Conservation (phyloP, 2,329 filamentous ascomycete genomes). For the Pseudonectria buxi region DNA sequence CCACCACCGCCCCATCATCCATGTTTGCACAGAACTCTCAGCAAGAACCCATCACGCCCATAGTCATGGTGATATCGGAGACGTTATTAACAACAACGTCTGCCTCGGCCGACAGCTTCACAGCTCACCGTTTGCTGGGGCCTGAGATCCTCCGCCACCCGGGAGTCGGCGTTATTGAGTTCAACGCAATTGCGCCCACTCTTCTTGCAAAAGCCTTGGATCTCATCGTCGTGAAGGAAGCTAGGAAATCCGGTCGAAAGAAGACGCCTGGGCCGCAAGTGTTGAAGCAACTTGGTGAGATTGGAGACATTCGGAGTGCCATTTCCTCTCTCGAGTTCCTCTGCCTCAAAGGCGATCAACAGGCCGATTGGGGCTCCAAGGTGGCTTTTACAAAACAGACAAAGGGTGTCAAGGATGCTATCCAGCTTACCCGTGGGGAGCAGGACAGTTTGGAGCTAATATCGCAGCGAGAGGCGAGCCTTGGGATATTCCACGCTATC, state of each 20-base stretch:
- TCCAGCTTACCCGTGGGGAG: conserved; percentile 67
- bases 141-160: conserved; percentile 79
- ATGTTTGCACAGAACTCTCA: conserved; percentile 36
- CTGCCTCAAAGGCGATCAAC: conserved; percentile 72
- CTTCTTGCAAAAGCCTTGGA: conserved; percentile 80
- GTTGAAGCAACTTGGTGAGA: conserved; percentile 71
- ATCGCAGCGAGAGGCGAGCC: conserved; percentile 77
- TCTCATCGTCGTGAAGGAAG: conserved; percentile 76
- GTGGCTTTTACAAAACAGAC: conserved; percentile 65
- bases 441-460: conserved; percentile 72
- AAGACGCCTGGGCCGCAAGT: conserved; percentile 73
- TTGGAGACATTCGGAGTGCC: conserved; percentile 90
- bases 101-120: conserved; percentile 83
- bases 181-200: conserved; percentile 85
- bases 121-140: conserved; percentile 81
- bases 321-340: conserved; percentile 88
- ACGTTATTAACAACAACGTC: conserved; percentile 80
- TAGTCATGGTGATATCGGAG: conserved; percentile 89
- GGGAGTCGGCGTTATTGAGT: conserved; percentile 74
- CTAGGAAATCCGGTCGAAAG: conserved; percentile 66
- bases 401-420: conserved; percentile 48
- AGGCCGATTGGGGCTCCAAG: conserved; percentile 67
- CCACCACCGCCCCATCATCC: conserved; percentile 53
- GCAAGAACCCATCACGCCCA: conserved; percentile 53
- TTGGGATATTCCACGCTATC: conserved; percentile 94